Evolutionary conservation across 768 basidiomycete species (phyloP).

Genomic region (Termitomyces sp.): DNA sequence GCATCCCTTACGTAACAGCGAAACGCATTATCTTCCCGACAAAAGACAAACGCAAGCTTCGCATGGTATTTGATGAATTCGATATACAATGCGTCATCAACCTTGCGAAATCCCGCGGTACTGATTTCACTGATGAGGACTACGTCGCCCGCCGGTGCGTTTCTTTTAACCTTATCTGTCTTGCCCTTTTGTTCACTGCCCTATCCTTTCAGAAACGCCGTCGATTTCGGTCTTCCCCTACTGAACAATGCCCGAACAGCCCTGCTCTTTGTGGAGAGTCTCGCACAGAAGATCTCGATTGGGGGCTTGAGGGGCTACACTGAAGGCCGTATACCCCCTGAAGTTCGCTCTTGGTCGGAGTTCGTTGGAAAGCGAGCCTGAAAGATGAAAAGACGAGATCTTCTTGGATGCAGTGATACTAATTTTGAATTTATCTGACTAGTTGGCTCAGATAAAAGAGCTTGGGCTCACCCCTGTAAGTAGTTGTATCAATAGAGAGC

Average conservation of each 20-base stretch:
- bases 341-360: conserved; percentile 90
- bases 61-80: conserved; percentile 89
- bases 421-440: background rate
- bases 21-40: conserved; percentile 96
- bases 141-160: conserved; percentile 89
- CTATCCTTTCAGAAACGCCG: conserved; percentile 62
- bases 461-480: conserved; percentile 11
- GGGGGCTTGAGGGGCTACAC: conserved; percentile 74
- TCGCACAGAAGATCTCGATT: conserved; percentile 77
- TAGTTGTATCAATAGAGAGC: conserved; percentile 9
- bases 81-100: conserved; percentile 96
- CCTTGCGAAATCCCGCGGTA: conserved; percentile 75
- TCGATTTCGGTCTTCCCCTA: conserved; percentile 91
- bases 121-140: conserved; percentile 80
- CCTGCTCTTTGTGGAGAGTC: conserved; percentile 82
- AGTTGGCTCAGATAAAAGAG: conserved; percentile 15
- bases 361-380: conserved; percentile 73
- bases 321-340: conserved; percentile 85
- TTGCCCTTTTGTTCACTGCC: background rate
- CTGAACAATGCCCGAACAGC: conserved; percentile 89
- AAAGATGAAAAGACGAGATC: conserved; percentile 10
- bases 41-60: conserved; percentile 91
- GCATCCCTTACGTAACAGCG: conserved; percentile 67
- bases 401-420: conserved; percentile 6
- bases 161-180: conserved; percentile 7